Evolutionary conservation across 176 grass and related monocot genomes (phyloP).

Genomic region (Zizania latifolia): DNA sequence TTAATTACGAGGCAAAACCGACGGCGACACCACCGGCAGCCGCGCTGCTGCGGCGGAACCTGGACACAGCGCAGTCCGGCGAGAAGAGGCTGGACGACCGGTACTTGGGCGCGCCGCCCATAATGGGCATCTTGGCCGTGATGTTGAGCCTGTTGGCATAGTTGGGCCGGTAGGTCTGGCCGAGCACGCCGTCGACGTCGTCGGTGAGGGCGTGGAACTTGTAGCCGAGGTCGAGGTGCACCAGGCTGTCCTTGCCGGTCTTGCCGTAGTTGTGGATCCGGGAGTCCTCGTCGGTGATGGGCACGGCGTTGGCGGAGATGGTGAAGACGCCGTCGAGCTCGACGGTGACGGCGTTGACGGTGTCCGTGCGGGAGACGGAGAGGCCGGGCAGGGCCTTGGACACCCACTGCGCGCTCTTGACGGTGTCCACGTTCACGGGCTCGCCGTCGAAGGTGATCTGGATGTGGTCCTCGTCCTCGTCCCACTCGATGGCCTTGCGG

Average conservation of each 20-base stretch:
- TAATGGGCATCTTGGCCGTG: slow-evolving; percentile 27
- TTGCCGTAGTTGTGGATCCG: slow-evolving; percentile 55
- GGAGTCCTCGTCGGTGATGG: slow-evolving; percentile 54
- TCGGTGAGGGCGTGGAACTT: slow-evolving; percentile 47
- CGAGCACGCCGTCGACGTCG: slow-evolving; percentile 32
- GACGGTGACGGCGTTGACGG: slow-evolving; percentile 31
- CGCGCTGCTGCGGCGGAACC: background rate
- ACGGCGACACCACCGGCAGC: background rate
- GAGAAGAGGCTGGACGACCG: slow-evolving; percentile 15
- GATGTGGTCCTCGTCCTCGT: slow-evolving; percentile 53
- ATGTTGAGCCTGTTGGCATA: slow-evolving; percentile 26
- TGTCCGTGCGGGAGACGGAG: slow-evolving; percentile 17
- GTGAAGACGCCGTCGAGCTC: slow-evolving; percentile 45
- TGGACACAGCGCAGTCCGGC: background rate
- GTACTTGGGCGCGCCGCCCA: slow-evolving; percentile 23
- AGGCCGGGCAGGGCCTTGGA: background rate
- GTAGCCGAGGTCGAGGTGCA: slow-evolving; percentile 63
- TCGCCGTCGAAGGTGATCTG: slow-evolving; percentile 33
- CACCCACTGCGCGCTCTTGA: slow-evolving; percentile 25
- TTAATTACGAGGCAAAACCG: background rate
- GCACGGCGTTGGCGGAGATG: slow-evolving; percentile 53
- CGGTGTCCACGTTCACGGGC: slow-evolving; percentile 31
- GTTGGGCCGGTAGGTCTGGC: slow-evolving; percentile 9
- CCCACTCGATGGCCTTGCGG: slow-evolving; percentile 35
- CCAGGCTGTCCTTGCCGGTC: slow-evolving; percentile 31